Percentiles rank a stretch among this genome's conserved stretches.
phyloP scores from a whole-genome alignment of 345 rosid species.

The Acer negundo region DNA sequence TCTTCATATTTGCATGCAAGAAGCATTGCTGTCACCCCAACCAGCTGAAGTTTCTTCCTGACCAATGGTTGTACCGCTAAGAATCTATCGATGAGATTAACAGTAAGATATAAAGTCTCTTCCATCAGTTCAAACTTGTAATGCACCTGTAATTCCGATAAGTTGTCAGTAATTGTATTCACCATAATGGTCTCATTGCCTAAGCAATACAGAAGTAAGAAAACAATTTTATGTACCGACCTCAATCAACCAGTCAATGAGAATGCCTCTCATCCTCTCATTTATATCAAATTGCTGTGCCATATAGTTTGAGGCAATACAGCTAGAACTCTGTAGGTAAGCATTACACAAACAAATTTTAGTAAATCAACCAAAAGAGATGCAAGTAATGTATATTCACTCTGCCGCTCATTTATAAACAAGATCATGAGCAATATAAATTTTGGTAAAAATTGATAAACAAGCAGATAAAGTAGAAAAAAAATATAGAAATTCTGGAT shows the following conservation, averaged over 20 bases:
- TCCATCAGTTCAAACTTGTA: constrained; percentile 99
- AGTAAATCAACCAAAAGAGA: neutral
- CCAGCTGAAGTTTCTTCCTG: constrained; percentile 94
- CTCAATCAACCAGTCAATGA: constrained; percentile 95
- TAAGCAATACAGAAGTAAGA: neutral
- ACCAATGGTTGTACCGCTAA: constrained; percentile 60
- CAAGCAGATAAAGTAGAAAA: neutral
- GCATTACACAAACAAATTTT: neutral
- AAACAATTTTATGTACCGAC: constrained; percentile 29
- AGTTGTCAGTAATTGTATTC: constrained; percentile 9
- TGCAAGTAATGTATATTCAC: no score
- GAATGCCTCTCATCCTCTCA: constrained; percentile 92
- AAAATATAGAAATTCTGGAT: neutral
- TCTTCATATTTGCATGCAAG: constrained; percentile 99
- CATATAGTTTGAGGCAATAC: constrained; percentile 71
- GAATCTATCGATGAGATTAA: constrained; percentile 92
- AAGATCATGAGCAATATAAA: no score
- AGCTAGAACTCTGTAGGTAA: constrained; percentile 50
- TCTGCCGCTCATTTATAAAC: no score
- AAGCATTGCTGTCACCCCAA: constrained; percentile 93
- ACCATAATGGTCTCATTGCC: neutral
- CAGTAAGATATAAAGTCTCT: constrained; percentile 86
- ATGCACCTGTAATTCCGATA: constrained; percentile 65
- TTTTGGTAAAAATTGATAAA: no score
- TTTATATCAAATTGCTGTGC: constrained; percentile 71